Conservation (phyloP, 495 filamentous ascomycete species). For the Xylaria telfairii region DNA sequence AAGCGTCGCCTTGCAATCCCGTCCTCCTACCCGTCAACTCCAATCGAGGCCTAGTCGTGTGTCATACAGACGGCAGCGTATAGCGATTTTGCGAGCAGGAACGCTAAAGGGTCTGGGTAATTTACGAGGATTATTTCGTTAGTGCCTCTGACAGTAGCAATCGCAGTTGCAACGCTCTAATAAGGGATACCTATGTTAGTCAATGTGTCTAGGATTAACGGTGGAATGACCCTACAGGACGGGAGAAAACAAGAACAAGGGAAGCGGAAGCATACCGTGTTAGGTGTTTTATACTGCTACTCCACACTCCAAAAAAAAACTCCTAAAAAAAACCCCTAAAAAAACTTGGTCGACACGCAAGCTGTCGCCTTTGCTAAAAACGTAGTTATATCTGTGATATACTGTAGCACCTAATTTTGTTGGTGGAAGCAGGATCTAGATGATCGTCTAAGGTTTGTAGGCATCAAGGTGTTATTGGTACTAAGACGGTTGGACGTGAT, state of each 20-base stretch:
- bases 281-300: too few relatives aligned
- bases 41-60: conserved; percentile 31
- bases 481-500: not conserved
- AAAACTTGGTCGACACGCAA: too few relatives aligned
- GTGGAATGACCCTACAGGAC: not conserved
- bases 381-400: too few relatives aligned
- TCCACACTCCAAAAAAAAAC: too few relatives aligned
- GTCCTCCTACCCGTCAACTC: conserved; percentile 33
- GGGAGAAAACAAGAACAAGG: too few relatives aligned
- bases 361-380: too few relatives aligned
- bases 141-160: not conserved
- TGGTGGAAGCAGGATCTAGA: too few relatives aligned
- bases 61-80: conserved; percentile 33
- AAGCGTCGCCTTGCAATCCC: conserved; percentile 30
- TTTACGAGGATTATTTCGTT: not conserved
- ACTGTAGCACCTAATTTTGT: too few relatives aligned
- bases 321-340: too few relatives aligned
- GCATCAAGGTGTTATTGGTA: not conserved
- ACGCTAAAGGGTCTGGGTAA: not conserved
- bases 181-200: not conserved
- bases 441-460: not conserved
- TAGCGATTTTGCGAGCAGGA: conserved; percentile 5
- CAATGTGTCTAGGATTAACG: not conserved
- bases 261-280: too few relatives aligned
- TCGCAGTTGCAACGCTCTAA: not conserved